Conservation (phyloP, 768 basidiomycete genomes). For the Boletus sp. region DNA sequence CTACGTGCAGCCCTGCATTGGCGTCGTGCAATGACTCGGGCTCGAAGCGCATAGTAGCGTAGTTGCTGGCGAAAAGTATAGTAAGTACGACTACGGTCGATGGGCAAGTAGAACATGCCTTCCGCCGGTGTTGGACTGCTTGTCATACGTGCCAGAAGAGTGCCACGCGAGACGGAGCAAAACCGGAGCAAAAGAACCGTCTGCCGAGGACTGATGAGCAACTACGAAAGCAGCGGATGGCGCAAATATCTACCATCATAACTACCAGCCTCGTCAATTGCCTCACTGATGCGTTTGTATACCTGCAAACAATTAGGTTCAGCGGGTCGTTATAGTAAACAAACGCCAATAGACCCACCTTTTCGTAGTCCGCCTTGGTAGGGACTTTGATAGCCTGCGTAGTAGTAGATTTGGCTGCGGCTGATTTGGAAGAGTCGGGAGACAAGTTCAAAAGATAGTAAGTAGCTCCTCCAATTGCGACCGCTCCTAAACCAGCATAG, state of each 20-base stretch:
- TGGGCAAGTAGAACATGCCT: conserved; percentile 45
- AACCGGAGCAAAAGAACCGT: conserved; percentile 87
- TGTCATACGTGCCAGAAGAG: conserved; percentile 89
- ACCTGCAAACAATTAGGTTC: conserved; percentile 45
- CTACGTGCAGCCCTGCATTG: conserved; percentile 78
- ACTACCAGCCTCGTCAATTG: conserved; percentile 60
- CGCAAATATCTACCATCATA: conserved; percentile 71
- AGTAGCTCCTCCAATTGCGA: conserved; percentile 56
- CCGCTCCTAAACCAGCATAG: conserved; percentile 59
- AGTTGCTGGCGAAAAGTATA: conserved; percentile 60
- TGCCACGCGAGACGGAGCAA: conserved; percentile 93
- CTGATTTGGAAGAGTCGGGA: conserved; percentile 44
- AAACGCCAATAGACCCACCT: conserved; percentile 42
- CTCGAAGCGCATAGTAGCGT: conserved; percentile 96
- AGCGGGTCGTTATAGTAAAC: background rate
- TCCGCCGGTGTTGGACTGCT: conserved; percentile 70
- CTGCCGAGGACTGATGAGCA: conserved; percentile 35
- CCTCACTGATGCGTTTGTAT: conserved; percentile 83
- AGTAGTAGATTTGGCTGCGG: conserved; percentile 55
- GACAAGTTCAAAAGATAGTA: conserved; percentile 56
- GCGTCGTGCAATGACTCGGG: conserved; percentile 84
- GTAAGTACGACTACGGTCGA: background rate
- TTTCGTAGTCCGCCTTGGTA: conserved; percentile 84
- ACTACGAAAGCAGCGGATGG: background rate
- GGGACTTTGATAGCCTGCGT: conserved; percentile 67